Conservation (phyloP, 768 basidiomycete species). For the Macrolepiota dolichaula region DNA sequence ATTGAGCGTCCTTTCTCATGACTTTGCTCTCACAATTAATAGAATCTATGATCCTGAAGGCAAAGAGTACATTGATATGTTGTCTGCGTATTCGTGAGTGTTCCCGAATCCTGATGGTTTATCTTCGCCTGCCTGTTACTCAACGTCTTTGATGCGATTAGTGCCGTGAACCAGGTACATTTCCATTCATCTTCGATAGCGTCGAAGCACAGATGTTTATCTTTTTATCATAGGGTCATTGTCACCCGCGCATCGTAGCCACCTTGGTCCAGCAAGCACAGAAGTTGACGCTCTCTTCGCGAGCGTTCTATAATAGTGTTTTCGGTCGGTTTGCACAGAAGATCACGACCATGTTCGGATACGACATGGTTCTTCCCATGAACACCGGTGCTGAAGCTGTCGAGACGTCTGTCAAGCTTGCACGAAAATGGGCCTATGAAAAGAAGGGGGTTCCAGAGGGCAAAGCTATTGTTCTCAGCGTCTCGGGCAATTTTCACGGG, state of each 20-base stretch:
- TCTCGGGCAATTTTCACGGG: slow-evolving; percentile 93
- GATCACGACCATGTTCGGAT: slow-evolving; percentile 81
- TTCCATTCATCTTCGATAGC: slow-evolving; percentile 9
- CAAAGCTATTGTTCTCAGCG: slow-evolving; percentile 82
- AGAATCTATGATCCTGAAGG: slow-evolving; percentile 95
- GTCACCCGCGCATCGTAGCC: slow-evolving; percentile 83
- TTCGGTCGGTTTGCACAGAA: slow-evolving; percentile 89
- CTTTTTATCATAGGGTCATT: slow-evolving; percentile 64
- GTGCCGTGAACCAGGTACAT: slow-evolving; percentile 72
- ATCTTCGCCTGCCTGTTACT: neutral
- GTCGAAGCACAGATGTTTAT: slow-evolving; percentile 3
- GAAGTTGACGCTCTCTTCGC: slow-evolving; percentile 88
- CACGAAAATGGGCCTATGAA: slow-evolving; percentile 95
- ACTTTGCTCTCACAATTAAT: neutral
- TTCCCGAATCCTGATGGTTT: neutral
- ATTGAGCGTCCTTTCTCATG: slow-evolving; percentile 12
- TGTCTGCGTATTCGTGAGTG: slow-evolving; percentile 92
- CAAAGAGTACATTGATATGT: slow-evolving; percentile 95
- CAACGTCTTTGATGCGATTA: slow-evolving; percentile 8
- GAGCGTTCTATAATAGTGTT: slow-evolving; percentile 93
- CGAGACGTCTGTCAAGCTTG: slow-evolving; percentile 94
- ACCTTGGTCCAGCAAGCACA: slow-evolving; percentile 83
- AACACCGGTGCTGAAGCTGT: slow-evolving; percentile 99
- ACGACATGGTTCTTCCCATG: slow-evolving; percentile 97
- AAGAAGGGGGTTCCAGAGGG: slow-evolving; percentile 80